These are phyloP conservation scores for Datura wrightii DNA, from an alignment of 257 asterid species.

Conservation along the genomic window DNA sequence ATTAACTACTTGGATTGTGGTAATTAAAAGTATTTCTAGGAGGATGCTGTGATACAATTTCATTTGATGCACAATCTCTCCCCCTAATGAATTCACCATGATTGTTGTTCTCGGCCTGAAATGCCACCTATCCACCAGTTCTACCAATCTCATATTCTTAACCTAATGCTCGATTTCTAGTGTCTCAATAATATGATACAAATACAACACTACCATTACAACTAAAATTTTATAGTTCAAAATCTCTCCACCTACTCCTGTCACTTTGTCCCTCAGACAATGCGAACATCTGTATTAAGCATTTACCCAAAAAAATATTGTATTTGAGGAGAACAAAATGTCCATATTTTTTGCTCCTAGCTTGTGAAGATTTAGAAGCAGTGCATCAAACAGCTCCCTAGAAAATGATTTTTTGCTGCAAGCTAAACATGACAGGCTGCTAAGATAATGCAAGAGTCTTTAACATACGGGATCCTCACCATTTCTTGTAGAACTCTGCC, in stretches of 20 bases:
- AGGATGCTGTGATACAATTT: not conserved
- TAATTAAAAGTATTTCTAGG: not conserved
- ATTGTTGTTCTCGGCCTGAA: not conserved
- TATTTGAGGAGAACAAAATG: not conserved
- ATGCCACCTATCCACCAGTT: not conserved
- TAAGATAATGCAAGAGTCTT: not conserved
- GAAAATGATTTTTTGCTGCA: not conserved
- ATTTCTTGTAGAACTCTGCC: conserved; percentile 67
- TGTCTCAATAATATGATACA: not conserved
- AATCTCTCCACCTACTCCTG: not conserved
- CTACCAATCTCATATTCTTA: not conserved
- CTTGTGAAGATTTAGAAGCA: not conserved
- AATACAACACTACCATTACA: not conserved
- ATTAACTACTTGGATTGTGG: not conserved
- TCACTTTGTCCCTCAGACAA: not conserved
- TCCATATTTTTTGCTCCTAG: not conserved
- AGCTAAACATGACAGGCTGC: not conserved
- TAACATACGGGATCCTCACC: conserved; percentile 45
- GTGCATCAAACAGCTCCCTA: not conserved
- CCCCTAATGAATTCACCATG: not conserved
- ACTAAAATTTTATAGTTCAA: not conserved
- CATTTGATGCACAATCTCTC: not conserved
- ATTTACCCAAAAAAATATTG: not conserved
- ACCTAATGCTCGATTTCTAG: not conserved
- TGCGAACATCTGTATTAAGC: not conserved